Conservation (phyloP, 2,329 filamentous ascomycete genomes). For the Chaetomium globosum region DNA sequence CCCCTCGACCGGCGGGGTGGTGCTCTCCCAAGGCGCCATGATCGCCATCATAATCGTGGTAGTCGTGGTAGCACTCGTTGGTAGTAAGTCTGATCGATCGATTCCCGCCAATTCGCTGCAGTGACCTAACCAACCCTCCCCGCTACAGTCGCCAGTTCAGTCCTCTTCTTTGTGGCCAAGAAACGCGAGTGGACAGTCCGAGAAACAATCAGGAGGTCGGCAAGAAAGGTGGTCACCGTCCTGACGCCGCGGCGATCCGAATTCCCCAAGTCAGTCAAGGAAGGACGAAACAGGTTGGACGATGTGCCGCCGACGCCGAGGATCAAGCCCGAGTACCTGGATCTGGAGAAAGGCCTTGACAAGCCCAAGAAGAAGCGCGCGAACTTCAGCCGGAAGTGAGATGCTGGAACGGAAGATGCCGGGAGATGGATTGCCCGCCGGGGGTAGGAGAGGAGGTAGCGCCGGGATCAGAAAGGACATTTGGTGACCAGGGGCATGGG, state of each 20-base stretch:
- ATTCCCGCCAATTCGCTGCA: conserved; percentile 44
- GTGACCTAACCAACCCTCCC: conserved; percentile 15
- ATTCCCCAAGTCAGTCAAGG: conserved; percentile 62
- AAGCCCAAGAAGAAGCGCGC: conserved; percentile 45
- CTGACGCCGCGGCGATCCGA: conserved; percentile 64
- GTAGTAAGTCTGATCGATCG: conserved; percentile 56
- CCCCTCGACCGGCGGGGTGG: conserved; percentile 59
- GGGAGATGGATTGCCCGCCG: neutral
- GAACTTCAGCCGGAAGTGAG: conserved; percentile 43
- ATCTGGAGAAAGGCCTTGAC: conserved; percentile 61
- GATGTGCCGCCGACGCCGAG: conserved; percentile 64
- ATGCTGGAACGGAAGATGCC: neutral
- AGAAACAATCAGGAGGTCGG: conserved; percentile 70
- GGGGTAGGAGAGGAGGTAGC: neutral
- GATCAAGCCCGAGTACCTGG: conserved; percentile 57
- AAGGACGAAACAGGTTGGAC: conserved; percentile 52
- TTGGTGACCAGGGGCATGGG: neutral
- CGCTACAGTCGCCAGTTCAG: conserved; percentile 60
- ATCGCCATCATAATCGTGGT: conserved; percentile 76
- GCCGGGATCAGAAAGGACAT: neutral
- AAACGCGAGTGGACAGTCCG: conserved; percentile 81
- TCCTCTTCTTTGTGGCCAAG: conserved; percentile 79
- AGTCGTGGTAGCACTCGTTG: conserved; percentile 65
- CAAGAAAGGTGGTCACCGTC: conserved; percentile 61
- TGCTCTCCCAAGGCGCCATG: conserved; percentile 68